Evolutionary conservation across 495 filamentous ascomycete genomes (phyloP), one percentile per base, ranked within the genome.

Genomic region (Aspergillus heteromorphus): DNA sequence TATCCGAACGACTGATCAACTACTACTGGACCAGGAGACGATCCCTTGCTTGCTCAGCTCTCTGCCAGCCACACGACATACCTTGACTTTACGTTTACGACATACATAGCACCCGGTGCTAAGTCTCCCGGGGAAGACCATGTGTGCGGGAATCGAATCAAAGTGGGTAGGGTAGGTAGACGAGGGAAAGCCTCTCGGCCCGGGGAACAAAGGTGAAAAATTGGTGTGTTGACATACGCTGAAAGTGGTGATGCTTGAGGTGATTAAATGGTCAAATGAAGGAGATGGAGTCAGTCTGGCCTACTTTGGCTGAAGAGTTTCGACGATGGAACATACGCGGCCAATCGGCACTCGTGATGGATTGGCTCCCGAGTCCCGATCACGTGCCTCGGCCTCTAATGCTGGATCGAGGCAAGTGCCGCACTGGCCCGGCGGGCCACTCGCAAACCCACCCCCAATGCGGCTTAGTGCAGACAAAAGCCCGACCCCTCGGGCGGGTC

Each of bases 71-170:
- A 27, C 21, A 21, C 9, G 14, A 38, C 48, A 40, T 29, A 47
- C 49, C 49, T 51, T 51, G 49, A 51, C 49, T 36, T 51, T 51
- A 18, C 49, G 49, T 36, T 21, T 51, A 27, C 49, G 49, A 19
- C 49, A 51, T 17, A 51, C 18, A 17, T n/a, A 41, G 21, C 49
- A 51, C 29, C 49, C 49, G 17, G 31, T 41, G 49, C 49, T 51
- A 10, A 36, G 49, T 17, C 21, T 51, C 7, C 49, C 49, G 5
- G 49, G 49, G 29, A 51, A 51, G 6, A 51, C 49, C 49, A 55
- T 49, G 65, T 18, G 13, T 34, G 13, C 8, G 34, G 34, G 30
- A 8, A 13, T 8, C 2, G 30, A 13, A 34, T 8, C 34, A 13
- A 14, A 13, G n/a, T 1, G 34, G 34, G n/a, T 1, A 13, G 5